phyloP scores from a whole-genome alignment of 23 red algal genomes.

The Pyropia yezoensis region DNA sequence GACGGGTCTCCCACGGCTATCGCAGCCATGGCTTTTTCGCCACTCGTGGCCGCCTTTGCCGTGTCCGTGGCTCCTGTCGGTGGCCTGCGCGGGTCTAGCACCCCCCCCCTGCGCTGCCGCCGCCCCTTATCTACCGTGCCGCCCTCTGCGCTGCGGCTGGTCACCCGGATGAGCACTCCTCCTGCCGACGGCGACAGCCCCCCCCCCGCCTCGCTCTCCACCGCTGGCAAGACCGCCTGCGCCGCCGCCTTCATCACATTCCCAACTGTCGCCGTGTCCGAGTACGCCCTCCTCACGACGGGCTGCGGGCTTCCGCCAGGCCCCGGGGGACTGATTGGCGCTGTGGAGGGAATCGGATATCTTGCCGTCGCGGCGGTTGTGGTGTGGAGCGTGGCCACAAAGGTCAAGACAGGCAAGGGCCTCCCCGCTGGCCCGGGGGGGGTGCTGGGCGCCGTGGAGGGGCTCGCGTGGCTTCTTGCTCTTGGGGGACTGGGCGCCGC shows the following conservation, averaged over 20 bases:
- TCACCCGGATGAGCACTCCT: no score
- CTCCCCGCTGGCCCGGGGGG: conserved; percentile 17
- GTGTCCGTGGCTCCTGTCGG: no score
- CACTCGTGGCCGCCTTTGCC: no score
- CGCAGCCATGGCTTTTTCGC: no score
- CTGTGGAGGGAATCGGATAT: conserved; percentile 22
- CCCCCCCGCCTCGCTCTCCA: no score
- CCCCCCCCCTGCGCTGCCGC: no score
- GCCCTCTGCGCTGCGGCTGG: no score
- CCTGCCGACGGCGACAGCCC: no score
- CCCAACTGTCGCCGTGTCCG: conserved; percentile 8
- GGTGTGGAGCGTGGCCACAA: not conserved
- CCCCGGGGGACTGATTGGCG: conserved; percentile 18
- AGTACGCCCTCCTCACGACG: conserved; percentile 14
- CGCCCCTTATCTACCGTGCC: no score
- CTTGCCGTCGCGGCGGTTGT: conserved; percentile 13
- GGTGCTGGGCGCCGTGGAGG: conserved; percentile 28
- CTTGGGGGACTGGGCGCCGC: not conserved
- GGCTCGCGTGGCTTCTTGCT: conserved; percentile 13
- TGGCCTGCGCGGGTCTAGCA: no score
- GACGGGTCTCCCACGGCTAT: no score
- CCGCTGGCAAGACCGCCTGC: not conserved
- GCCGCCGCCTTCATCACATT: conserved; percentile 6
- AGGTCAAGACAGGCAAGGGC: conserved; percentile 20
- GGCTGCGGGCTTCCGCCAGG: conserved; percentile 39